phyloP scores from a whole-genome alignment of 106 monocot species.

The Dendrobium officinale region DNA sequence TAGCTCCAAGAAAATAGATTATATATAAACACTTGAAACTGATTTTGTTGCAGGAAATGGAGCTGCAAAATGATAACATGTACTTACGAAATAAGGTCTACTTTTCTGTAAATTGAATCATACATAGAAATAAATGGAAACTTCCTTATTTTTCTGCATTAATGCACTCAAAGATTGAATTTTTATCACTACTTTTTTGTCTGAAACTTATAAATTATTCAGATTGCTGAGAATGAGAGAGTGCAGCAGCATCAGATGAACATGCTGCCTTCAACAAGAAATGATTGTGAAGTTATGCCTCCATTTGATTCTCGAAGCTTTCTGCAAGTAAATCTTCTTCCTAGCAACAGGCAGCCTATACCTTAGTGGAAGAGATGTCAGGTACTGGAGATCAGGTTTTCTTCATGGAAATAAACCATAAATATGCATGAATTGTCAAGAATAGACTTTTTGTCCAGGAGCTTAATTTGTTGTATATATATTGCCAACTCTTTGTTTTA shows the following conservation, averaged over 20 bases:
- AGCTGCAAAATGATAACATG: slow-evolving; percentile 42
- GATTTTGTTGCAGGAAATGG: slow-evolving; percentile 27
- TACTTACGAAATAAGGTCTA: slow-evolving; percentile 34
- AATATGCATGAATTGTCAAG: too few relatives aligned
- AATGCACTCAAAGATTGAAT: not conserved
- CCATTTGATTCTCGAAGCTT: slow-evolving; percentile 36
- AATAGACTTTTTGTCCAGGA: too few relatives aligned
- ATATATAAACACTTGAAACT: not conserved
- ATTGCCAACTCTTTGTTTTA: too few relatives aligned
- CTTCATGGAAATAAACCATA: too few relatives aligned
- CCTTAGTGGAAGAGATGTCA: not conserved
- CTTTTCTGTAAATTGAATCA: not conserved
- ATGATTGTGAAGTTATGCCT: slow-evolving; percentile 25
- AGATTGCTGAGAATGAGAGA: slow-evolving; percentile 43
- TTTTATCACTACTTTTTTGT: not conserved
- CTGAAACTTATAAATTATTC: not conserved
- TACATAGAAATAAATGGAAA: not conserved
- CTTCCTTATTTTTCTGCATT: not conserved
- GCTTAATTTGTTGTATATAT: too few relatives aligned
- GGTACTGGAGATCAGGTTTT: not conserved
- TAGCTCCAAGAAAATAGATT: too few relatives aligned
- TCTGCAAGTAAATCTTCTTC: slow-evolving; percentile 21
- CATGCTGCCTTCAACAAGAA: slow-evolving; percentile 14
- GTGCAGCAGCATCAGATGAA: slow-evolving; percentile 23
- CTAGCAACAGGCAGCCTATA: slow-evolving; percentile 18